phyloP scores from a whole-genome alignment of 179 eudicot genomes.

The Heliamphora pulchella region DNA sequence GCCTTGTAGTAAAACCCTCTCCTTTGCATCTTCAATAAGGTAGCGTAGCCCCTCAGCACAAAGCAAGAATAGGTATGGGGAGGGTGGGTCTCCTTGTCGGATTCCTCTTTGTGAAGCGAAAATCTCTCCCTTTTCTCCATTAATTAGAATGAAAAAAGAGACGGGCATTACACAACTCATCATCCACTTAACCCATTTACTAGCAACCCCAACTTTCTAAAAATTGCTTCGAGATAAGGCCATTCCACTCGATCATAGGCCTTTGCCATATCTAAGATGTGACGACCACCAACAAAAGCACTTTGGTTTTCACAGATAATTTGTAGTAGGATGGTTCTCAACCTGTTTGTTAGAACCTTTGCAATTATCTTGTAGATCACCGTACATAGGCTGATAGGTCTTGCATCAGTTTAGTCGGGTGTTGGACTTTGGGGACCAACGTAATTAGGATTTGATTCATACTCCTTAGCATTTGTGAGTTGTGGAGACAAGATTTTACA shows the following conservation, averaged over 20 bases:
- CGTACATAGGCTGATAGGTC: too few relatives aligned
- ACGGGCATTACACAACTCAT: background rate
- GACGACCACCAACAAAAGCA: too few relatives aligned
- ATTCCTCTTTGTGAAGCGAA: background rate
- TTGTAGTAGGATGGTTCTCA: too few relatives aligned
- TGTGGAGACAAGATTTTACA: too few relatives aligned
- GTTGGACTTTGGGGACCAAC: too few relatives aligned
- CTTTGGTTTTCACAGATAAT: too few relatives aligned
- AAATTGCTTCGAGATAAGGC: background rate
- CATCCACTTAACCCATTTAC: background rate
- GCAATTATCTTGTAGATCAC: too few relatives aligned
- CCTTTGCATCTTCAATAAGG: too few relatives aligned
- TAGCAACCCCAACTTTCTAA: background rate
- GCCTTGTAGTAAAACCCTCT: background rate
- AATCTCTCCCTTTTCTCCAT: background rate
- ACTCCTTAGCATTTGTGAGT: too few relatives aligned
- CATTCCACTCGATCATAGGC: background rate
- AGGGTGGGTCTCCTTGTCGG: background rate
- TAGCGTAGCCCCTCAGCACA: background rate
- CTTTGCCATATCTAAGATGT: background rate
- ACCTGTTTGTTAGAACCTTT: too few relatives aligned
- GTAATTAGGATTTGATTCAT: too few relatives aligned
- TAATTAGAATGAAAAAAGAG: background rate
- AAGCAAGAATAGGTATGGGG: background rate
- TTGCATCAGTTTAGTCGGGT: too few relatives aligned